Percentiles rank a stretch among this genome's conserved stretches.
Conservation (phyloP, 1,284 basidiomycete genomes). For the Microbotryum scabiosae region DNA sequence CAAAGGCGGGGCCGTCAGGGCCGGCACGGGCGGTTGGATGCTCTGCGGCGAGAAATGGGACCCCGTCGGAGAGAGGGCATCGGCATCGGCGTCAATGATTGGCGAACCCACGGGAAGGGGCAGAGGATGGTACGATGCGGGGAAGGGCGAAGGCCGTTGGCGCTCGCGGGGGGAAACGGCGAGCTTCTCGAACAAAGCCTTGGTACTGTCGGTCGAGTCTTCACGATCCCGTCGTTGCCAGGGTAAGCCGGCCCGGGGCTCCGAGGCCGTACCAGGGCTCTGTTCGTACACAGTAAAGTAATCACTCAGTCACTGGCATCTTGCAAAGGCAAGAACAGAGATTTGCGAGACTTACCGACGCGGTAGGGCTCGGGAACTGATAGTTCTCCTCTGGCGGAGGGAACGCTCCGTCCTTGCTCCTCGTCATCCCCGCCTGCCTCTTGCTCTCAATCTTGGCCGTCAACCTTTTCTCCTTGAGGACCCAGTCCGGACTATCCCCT, state of each 20-base stretch:
- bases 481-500: not conserved
- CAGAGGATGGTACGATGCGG: not conserved
- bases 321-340: not conserved
- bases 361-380: conserved; percentile 14
- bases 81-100: not conserved
- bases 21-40: not conserved
- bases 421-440: conserved; percentile 5
- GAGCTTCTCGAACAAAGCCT: not conserved
- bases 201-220: not conserved
- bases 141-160: not conserved
- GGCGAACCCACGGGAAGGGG: not conserved
- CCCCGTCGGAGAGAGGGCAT: no score
- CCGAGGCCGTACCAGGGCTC: no score
- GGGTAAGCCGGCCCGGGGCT: no score
- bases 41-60: not conserved
- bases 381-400: conserved; percentile 18
- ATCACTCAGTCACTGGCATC: not conserved
- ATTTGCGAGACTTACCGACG: not conserved
- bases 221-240: not conserved
- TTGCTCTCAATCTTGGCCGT: conserved; percentile 4
- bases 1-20: not conserved
- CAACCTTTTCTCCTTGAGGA: not conserved
- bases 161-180: not conserved
- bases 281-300: no score
- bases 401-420: conserved; percentile 7